Base-by-base conservation (phyloP, 257 asterid species). In the Gynochthodes officinalis region DNA sequence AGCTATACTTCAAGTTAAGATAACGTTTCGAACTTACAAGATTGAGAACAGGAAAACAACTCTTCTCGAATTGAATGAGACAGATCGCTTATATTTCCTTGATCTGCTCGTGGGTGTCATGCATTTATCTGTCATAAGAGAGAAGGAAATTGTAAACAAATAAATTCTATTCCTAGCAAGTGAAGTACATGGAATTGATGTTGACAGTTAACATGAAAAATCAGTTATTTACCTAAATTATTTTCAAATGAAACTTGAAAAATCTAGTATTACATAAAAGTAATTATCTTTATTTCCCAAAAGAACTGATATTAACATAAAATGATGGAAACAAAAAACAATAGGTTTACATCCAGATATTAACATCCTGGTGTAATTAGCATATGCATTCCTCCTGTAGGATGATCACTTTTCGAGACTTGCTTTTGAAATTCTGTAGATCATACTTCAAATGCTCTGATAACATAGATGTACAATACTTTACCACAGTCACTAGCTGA, bases 51-150 rank as follows among this genome's bases (percentile, higher is more conserved):
- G 82, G 82, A 91, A 88, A 83, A 91, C 94, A 33, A 93, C 87
- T 82, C 93, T 91, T 85, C 96, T 89, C 75, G 97, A 89, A 81
- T 86, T 93, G 89, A 93, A 93, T 50, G 98, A 93, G 78, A 82
- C 71, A 46, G 96, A 89, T 68, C 96, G 89, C 86, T 91, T 93
- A 89, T 83, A 93, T 79, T 88, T 93, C 84, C 96, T 85, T 79
- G 93, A 80, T 86, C 91, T 86, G 83, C 77, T 83, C 48, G 76
- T 78, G 27, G 96, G 72, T 57, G 86, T 77, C 75, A 78, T 70
- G 72, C 79, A 40, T 75, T 82, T 88, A 61, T 83, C 92, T 86
- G 89, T 64, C 59, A 65, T 48, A 80, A n/a, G 54, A 79, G 43
- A 76, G 57, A 59, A 64, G 64, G 79, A 74, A 52, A 46, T 46